Percentiles rank a stretch among this genome's conserved stretches.
phyloP scores from a whole-genome alignment of 2,329 filamentous ascomycete species.

The Claviceps fusiformis region DNA sequence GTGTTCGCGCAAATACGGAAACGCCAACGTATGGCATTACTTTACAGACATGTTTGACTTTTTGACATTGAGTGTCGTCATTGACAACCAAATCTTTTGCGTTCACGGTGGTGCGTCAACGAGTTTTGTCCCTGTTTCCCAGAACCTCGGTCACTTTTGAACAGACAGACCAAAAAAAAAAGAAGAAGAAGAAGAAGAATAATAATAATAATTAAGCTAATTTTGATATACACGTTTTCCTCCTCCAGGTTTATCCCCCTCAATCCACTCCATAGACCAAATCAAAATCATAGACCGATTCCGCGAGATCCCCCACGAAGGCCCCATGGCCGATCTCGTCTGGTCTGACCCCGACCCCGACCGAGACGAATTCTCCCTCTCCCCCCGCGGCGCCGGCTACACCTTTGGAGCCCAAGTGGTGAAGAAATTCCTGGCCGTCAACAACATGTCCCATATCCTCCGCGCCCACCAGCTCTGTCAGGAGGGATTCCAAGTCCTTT shows the following conservation, averaged over 20 bases:
- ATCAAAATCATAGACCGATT: conserved; percentile 99
- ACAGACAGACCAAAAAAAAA: background rate
- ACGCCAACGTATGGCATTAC: conserved; percentile 97
- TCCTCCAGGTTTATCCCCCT: conserved; percentile 57
- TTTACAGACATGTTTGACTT: conserved; percentile 99
- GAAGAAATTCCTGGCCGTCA: conserved; percentile 94
- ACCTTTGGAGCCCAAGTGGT: conserved; percentile 97
- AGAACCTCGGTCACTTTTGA: background rate
- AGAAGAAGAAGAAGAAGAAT: no score
- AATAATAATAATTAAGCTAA: no score
- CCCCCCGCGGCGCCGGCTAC: conserved; percentile 86
- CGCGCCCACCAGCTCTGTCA: conserved; percentile 97
- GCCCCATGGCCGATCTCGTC: conserved; percentile 97
- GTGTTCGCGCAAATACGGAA: conserved; percentile 94
- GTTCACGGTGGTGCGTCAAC: conserved; percentile 64
- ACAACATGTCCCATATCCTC: conserved; percentile 93
- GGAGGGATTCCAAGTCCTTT: conserved; percentile 93
- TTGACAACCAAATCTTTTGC: conserved; percentile 98
- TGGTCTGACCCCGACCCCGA: conserved; percentile 99
- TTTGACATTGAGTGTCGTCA: conserved; percentile 88
- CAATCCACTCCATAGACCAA: conserved; percentile 96
- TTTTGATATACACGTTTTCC: background rate
- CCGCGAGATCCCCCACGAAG: conserved; percentile 95
- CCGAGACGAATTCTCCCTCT: conserved; percentile 89
- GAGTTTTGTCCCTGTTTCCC: background rate